Base-by-base conservation (phyloP, 768 basidiomycete species). In the Sistotremastrum niveocremeum region DNA sequence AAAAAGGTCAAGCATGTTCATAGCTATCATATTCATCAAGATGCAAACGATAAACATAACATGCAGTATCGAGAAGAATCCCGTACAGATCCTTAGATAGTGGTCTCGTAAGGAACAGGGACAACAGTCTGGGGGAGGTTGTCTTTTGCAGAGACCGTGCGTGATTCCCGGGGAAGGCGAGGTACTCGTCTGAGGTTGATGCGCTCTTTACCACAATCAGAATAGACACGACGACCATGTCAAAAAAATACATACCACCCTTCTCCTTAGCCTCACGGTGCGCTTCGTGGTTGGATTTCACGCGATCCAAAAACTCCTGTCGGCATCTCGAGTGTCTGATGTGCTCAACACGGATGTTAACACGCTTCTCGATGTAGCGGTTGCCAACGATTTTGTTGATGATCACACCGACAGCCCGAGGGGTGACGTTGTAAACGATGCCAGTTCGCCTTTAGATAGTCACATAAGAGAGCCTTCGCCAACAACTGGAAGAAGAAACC, bases 321-420 rank as follows among this genome's bases (percentile, higher is more conserved):
- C 94, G 79, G 68, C 94, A 97, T 69, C 88, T 89, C 57, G 93
- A 97, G 78, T 97, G 94, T 59, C 69, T 77, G 64, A 94, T 70
- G 72, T 98, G 94, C 74, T 97, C 94, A 58, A 91, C 76, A 53
- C 88, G 85, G 71, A 95, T 69, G 81, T 98, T 99, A 67, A 99
- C 94, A 49, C 94, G 87, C 76, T 99, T 99, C 74, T 98, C 91
- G 48, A 99, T 69, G 81, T 94, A 99, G 56, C 95, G 88, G 73
- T 93, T 93, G 54, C 94, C 94, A 60, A 99, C 94, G 60, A 97
- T 76, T 69, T 99, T 99, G 84, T 94, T 80, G 51, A 94, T 81
- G 65, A 98, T 91, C 51, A 99, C 84, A 63, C 94, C 93, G 56
- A 98, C 93, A 42, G 90, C 84, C 45, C 80, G 75, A 48, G 87